Evolutionary conservation across 306 rosid species (phyloP).

Genomic region (Vigna radiata): DNA sequence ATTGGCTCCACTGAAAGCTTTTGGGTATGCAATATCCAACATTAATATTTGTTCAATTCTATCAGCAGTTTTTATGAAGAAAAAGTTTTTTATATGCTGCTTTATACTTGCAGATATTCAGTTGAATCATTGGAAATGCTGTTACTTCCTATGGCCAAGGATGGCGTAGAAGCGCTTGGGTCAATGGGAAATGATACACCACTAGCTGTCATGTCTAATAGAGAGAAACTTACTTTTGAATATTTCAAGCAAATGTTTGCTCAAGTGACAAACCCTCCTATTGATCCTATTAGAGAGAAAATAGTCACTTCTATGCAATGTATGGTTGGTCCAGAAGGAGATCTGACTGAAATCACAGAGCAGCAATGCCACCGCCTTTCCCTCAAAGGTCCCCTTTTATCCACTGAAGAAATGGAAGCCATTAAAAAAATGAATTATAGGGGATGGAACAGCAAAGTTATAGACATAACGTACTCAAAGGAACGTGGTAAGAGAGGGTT

Average conservation of each 20-base stretch:
- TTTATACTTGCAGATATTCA: slow-evolving; percentile 69
- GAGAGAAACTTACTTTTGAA: slow-evolving; percentile 92
- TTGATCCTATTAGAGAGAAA: slow-evolving; percentile 96
- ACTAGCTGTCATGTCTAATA: slow-evolving; percentile 90
- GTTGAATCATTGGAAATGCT: slow-evolving; percentile 92
- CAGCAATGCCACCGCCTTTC: slow-evolving; percentile 96
- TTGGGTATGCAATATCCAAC: slow-evolving; percentile 67
- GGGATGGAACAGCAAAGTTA: slow-evolving; percentile 93
- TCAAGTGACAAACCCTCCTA: slow-evolving; percentile 99
- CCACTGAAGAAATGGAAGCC: slow-evolving; percentile 82
- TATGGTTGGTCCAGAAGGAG: slow-evolving; percentile 99
- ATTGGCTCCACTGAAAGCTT: slow-evolving; percentile 85
- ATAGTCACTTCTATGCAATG: slow-evolving; percentile 96
- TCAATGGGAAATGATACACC: slow-evolving; percentile 99
- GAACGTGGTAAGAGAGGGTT: slow-evolving; percentile 76
- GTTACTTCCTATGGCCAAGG: slow-evolving; percentile 99
- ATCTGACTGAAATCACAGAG: slow-evolving; percentile 87
- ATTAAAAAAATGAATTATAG: slow-evolving; percentile 82
- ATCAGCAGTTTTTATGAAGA: slow-evolving; percentile 28
- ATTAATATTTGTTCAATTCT: slow-evolving; percentile 32
- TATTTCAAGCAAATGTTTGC: slow-evolving; percentile 99
- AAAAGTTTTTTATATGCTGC: slow-evolving; percentile 37
- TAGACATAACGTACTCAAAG: slow-evolving; percentile 88
- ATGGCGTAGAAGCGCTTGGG: slow-evolving; percentile 95
- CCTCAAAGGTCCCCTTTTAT: slow-evolving; percentile 83